These are phyloP conservation scores for Hymenotorrendiella dingleyae DNA, from an alignment of 2,329 filamentous ascomycete species.

Conservation along the genomic window DNA sequence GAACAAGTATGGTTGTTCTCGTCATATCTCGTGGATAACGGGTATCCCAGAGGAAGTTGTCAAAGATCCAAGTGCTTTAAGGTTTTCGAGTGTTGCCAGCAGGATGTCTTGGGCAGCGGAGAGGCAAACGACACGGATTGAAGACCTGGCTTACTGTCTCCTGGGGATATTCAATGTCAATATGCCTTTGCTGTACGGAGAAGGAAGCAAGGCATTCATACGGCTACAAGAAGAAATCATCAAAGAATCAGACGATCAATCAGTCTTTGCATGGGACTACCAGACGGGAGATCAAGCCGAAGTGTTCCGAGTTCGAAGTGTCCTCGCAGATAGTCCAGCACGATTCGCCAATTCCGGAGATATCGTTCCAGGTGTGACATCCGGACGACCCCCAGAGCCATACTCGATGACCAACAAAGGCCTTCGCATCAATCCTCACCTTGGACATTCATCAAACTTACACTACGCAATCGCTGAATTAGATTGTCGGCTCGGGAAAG, in stretches of 20 bases:
- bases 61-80: background rate
- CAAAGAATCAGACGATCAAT: too few relatives aligned
- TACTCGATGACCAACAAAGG: too few relatives aligned
- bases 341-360: too few relatives aligned
- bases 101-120: background rate
- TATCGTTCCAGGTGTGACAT: too few relatives aligned
- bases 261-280: too few relatives aligned
- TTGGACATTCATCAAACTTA: too few relatives aligned
- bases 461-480: too few relatives aligned
- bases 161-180: background rate
- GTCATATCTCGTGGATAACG: background rate
- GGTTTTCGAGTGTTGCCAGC: background rate
- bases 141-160: conserved; percentile 1
- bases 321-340: too few relatives aligned
- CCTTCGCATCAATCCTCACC: too few relatives aligned
- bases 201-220: background rate
- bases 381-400: too few relatives aligned
- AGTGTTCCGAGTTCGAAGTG: too few relatives aligned
- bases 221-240: background rate
- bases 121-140: background rate
- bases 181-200: background rate
- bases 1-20: background rate
- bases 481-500: too few relatives aligned
- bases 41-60: background rate
- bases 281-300: background rate